Conservation (phyloP, 2,329 filamentous ascomycete genomes). For the Tolypocladium tundrense region DNA sequence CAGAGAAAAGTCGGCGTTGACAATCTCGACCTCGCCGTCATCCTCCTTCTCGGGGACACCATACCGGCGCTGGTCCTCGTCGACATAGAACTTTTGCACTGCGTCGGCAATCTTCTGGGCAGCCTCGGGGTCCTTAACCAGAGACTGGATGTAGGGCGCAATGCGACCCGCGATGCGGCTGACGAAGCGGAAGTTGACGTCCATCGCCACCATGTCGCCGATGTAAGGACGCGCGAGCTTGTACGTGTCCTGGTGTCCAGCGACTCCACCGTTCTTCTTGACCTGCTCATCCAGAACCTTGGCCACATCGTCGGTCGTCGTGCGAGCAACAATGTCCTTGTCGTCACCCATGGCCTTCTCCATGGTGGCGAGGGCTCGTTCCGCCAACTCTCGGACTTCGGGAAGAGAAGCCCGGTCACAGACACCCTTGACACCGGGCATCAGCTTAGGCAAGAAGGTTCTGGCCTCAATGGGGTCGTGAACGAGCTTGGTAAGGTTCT, state of each 20-base stretch:
- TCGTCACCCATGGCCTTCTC: slow-evolving; percentile 81
- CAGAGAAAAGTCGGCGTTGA: slow-evolving; percentile 95
- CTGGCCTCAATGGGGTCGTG: slow-evolving; percentile 91
- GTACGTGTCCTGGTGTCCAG: slow-evolving; percentile 52
- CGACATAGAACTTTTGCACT: slow-evolving; percentile 68
- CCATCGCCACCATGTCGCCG: slow-evolving; percentile 74
- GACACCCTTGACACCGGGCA: slow-evolving; percentile 86
- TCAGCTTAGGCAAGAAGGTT: slow-evolving; percentile 88
- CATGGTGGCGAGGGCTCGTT: slow-evolving; percentile 75
- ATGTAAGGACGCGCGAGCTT: slow-evolving; percentile 63
- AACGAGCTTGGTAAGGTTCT: slow-evolving; percentile 96
- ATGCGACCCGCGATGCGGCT: slow-evolving; percentile 60
- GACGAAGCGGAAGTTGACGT: slow-evolving; percentile 73
- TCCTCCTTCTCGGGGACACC: slow-evolving; percentile 79
- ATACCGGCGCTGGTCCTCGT: slow-evolving; percentile 79
- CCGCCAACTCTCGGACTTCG: slow-evolving; percentile 85
- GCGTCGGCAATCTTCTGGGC: slow-evolving; percentile 56
- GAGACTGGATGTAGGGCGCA: slow-evolving; percentile 61
- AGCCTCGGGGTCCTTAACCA: slow-evolving; percentile 54
- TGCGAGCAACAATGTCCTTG: slow-evolving; percentile 55
- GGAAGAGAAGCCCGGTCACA: slow-evolving; percentile 82
- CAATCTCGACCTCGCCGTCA: slow-evolving; percentile 88
- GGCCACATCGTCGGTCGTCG: slow-evolving; percentile 61
- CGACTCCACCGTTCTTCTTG: slow-evolving; percentile 55
- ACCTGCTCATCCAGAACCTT: slow-evolving; percentile 67